Evolutionary conservation across 768 basidiomycete genomes (phyloP).

Genomic region (Mycena indigotica): DNA sequence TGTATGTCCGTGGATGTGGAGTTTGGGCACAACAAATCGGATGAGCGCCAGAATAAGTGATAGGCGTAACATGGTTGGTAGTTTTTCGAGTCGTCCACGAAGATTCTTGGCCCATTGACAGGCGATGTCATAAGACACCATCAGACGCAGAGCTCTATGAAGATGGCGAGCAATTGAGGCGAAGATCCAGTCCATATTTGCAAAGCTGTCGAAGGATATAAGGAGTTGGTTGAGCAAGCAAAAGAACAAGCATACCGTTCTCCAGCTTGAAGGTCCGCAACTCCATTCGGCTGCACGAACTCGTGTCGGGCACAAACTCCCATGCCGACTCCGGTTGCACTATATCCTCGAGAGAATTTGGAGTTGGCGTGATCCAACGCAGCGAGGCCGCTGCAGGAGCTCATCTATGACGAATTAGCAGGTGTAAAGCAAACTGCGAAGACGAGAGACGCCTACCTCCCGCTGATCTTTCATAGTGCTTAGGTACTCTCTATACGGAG

Average conservation of each 20-base stretch:
- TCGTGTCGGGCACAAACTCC: slow-evolving; percentile 29
- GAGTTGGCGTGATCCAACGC: too few relatives aligned
- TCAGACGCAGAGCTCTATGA: slow-evolving; percentile 2
- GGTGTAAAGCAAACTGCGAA: neutral
- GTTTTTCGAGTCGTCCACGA: slow-evolving; percentile 9
- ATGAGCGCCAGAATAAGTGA: slow-evolving; percentile 5
- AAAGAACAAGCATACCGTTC: slow-evolving; percentile 27
- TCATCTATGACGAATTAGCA: slow-evolving; percentile 14
- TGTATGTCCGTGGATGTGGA: slow-evolving; percentile 30
- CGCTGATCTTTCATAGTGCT: neutral
- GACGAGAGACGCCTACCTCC: neutral
- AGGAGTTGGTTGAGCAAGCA: neutral
- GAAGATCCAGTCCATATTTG: slow-evolving; percentile 41
- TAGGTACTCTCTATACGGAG: neutral
- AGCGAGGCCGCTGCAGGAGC: too few relatives aligned
- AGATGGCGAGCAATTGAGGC: slow-evolving; percentile 18
- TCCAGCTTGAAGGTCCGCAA: slow-evolving; percentile 33
- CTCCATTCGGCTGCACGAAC: slow-evolving; percentile 21
- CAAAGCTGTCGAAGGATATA: slow-evolving; percentile 22
- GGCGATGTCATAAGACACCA: slow-evolving; percentile 35
- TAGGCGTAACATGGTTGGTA: slow-evolving; percentile 18
- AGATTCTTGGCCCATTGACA: slow-evolving; percentile 33
- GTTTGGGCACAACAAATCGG: slow-evolving; percentile 30
- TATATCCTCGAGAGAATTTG: too few relatives aligned
- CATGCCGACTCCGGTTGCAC: slow-evolving; percentile 24